phyloP scores from a whole-genome alignment of 1,284 basidiomycete genomes.

The Naganishia sp. region DNA sequence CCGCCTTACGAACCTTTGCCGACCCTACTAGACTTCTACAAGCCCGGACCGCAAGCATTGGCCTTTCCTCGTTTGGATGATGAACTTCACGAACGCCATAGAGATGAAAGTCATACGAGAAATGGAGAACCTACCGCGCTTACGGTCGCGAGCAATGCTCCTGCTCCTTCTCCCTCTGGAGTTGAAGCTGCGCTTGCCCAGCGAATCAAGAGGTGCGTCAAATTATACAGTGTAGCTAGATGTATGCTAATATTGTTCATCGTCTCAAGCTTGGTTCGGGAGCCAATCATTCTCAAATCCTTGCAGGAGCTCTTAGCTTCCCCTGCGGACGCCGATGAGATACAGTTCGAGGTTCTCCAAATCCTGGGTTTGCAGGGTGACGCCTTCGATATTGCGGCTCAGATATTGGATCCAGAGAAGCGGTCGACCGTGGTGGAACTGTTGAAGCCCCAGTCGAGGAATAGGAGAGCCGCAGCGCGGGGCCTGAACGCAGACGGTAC shows the following conservation, averaged over 20 bases:
- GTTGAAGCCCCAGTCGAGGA: conserved; percentile 22
- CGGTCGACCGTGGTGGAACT: background rate
- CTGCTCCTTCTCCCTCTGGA: background rate
- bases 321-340: conserved; percentile 8
- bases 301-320: conserved; percentile 19
- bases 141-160: background rate
- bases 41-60: conserved; percentile 14
- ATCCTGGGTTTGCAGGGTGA: conserved; percentile 38
- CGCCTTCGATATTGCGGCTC: conserved; percentile 60
- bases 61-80: conserved; percentile 25
- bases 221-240: too few relatives aligned
- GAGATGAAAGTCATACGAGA: background rate
- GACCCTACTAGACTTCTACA: conserved; percentile 33
- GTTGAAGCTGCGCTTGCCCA: conserved; percentile 9
- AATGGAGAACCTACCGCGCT: conserved; percentile 19
- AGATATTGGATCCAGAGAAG: conserved; percentile 31
- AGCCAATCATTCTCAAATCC: conserved; percentile 9
- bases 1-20: conserved; percentile 26
- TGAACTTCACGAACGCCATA: background rate
- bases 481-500: conserved; percentile 37
- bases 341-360: conserved; percentile 37
- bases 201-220: conserved; percentile 16
- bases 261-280: conserved; percentile 5
- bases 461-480: conserved; percentile 41
- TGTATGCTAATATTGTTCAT: background rate